These are phyloP conservation scores for Camelina neglecta DNA, from an alignment of 345 rosid species.

Conservation along the genomic window DNA sequence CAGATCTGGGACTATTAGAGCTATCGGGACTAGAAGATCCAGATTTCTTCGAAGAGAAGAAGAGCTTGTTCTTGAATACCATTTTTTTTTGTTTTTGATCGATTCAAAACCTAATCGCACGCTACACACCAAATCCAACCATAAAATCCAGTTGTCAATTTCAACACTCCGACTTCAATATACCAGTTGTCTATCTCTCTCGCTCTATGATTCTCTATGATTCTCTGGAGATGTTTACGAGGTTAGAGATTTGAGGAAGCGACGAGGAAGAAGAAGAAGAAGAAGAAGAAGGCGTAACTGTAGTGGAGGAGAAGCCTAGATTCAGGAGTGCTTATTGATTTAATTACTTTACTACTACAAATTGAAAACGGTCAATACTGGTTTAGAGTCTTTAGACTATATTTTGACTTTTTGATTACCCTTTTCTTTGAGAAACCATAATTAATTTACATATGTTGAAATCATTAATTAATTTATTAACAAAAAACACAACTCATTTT, in stretches of 20 bases:
- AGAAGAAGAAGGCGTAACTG: constrained; percentile 40
- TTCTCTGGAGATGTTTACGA: constrained; percentile 26
- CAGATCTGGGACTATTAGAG: constrained; percentile 88
- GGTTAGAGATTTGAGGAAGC: constrained; percentile 32
- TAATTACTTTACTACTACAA: background rate
- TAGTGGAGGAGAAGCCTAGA: constrained; percentile 34
- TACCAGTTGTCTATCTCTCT: constrained; percentile 30
- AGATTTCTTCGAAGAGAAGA: constrained; percentile 92
- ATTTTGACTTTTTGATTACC: constrained; percentile 31
- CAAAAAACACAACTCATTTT: background rate
- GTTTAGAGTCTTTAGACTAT: background rate
- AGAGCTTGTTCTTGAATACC: constrained; percentile 97
- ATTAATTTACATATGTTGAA: background rate
- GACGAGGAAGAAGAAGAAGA: constrained; percentile 39
- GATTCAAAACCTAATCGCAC: constrained; percentile 32
- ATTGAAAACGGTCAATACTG: constrained; percentile 35
- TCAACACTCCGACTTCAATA: constrained; percentile 31
- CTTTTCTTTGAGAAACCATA: background rate
- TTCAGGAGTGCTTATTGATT: constrained; percentile 6
- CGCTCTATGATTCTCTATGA: background rate
- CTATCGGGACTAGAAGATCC: constrained; percentile 85
- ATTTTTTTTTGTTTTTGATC: background rate
- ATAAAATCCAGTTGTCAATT: constrained; percentile 13
- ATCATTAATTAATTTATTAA: background rate
- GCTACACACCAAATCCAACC: constrained; percentile 17